Base-by-base conservation (phyloP, 116 monocot species). In the Dioscorea cayenensis region DNA sequence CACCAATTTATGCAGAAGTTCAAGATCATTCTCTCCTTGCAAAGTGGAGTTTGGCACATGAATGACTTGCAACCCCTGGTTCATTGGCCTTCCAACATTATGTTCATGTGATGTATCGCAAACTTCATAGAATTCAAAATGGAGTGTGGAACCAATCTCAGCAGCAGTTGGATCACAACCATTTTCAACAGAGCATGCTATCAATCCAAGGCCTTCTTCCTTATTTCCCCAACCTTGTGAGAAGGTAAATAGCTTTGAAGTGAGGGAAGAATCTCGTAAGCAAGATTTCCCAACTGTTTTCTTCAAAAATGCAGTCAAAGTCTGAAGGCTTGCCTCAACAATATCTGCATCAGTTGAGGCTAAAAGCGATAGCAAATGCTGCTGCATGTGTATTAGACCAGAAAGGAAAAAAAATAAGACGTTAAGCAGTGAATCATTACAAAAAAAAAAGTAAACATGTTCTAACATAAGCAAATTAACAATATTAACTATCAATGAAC, bases 161-260 rank as follows among this genome's bases (percentile, higher is more conserved):
- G 36, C 71, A 43, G 87, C 73, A 74, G 75, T 35, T 50, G 84
- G 60, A 80, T 85, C 86, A 80, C 70, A 84, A 5, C 79, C 84
- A 82, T 77, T 73, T 22, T 83, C 70, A 27, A 89, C 29, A 77
- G 78, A 77, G 66, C 89, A 93, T 1, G 89, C 73, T 75, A 86
- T 68, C 73, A 93, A 75, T 61, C 93, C 93, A 70, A 89, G 78
- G 3, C 86, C 93, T 66, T 84, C 89, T 75, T 93, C 93, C 72
- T 89, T 93, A 43, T 84, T 66, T 20, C 93, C 93, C 93, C 93
- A 93, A 28, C 89, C 93, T 87, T 93, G 93, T 51, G 83, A 66
- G 73, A 89, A 67, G 29, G 89, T 74, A 86, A 86, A 86, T 69
- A 92, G 73, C 69, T 88, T 92, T 62, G 88, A 84, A 65, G 77